A percentile compares a stretch with the other conserved stretches of the same genome.
Evolutionary conservation across 306 rosid genomes (phyloP).

Genomic region (Lathyrus oleraceus): DNA sequence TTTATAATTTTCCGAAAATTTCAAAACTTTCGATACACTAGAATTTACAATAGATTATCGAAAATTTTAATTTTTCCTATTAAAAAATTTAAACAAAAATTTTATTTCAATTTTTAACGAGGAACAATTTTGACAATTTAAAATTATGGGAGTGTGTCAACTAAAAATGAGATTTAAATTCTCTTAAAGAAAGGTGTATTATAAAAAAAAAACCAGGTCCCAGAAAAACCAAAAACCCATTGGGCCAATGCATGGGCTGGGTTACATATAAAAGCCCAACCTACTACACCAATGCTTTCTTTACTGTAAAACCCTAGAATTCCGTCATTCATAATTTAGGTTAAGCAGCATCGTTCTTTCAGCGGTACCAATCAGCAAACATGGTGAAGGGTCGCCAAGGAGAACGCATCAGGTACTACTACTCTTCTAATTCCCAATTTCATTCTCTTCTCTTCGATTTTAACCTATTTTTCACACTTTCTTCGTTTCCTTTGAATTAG

Average conservation of each 20-base stretch:
- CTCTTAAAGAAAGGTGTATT: too few relatives aligned
- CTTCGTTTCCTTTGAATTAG: conserved; percentile 33
- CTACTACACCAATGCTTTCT: background rate
- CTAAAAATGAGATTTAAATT: too few relatives aligned
- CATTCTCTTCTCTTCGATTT: background rate
- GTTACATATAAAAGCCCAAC: background rate
- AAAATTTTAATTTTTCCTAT: too few relatives aligned
- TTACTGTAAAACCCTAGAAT: background rate
- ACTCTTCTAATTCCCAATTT: background rate
- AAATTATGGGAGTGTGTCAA: too few relatives aligned
- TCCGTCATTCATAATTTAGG: background rate
- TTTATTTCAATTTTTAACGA: too few relatives aligned
- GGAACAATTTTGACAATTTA: too few relatives aligned
- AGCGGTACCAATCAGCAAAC: conserved; percentile 12
- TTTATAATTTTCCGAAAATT: too few relatives aligned
- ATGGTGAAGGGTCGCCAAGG: conserved; percentile 94
- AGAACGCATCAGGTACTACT: conserved; percentile 71
- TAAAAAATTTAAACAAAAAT: too few relatives aligned
- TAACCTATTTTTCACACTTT: background rate
- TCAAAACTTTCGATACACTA: too few relatives aligned
- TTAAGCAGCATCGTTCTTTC: background rate
- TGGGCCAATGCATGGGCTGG: background rate
- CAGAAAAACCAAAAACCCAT: too few relatives aligned
- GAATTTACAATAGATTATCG: too few relatives aligned
- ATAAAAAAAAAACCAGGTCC: too few relatives aligned